Percentiles rank a stretch among this genome's conserved stretches.
These are phyloP conservation scores for Puccinia polysora DNA, from an alignment of 1,284 basidiomycete genomes.

Conservation along the genomic window DNA sequence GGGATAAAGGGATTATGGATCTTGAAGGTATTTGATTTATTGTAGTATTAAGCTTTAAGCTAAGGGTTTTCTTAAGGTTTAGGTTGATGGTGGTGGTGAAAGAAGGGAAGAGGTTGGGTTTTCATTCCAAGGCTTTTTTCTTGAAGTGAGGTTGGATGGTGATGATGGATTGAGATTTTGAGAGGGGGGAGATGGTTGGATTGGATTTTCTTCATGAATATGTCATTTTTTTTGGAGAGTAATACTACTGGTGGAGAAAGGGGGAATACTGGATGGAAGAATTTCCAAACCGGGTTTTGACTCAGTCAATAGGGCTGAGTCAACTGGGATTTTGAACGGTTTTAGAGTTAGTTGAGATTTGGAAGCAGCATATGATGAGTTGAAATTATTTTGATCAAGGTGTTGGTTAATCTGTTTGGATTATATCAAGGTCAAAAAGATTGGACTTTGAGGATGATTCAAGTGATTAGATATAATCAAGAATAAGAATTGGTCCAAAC, in stretches of 20 bases:
- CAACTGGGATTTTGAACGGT: neutral
- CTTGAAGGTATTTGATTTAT: conserved; percentile 22
- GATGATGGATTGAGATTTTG: neutral
- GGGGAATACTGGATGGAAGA: no score
- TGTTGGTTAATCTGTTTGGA: conserved; percentile 54
- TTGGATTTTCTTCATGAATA: neutral
- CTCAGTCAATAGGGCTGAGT: neutral
- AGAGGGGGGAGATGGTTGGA: neutral
- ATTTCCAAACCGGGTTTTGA: no score
- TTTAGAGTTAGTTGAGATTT: neutral
- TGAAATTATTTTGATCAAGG: conserved; percentile 49
- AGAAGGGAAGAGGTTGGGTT: neutral
- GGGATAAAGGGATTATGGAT: neutral
- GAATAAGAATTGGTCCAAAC: neutral
- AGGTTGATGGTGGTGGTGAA: no score
- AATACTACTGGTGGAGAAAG: no score
- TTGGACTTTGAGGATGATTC: conserved; percentile 48
- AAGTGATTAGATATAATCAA: neutral
- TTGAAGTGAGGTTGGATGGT: neutral
- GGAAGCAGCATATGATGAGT: neutral
- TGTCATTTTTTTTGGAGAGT: no score
- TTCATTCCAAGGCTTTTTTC: neutral
- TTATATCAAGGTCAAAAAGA: conserved; percentile 51
- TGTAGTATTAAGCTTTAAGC: conserved; percentile 28
- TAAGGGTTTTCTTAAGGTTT: conserved; percentile 17